These are phyloP conservation scores for maize (Zea mays) DNA, from an alignment of 176 grass and related monocot species.

Conservation along the genomic window DNA sequence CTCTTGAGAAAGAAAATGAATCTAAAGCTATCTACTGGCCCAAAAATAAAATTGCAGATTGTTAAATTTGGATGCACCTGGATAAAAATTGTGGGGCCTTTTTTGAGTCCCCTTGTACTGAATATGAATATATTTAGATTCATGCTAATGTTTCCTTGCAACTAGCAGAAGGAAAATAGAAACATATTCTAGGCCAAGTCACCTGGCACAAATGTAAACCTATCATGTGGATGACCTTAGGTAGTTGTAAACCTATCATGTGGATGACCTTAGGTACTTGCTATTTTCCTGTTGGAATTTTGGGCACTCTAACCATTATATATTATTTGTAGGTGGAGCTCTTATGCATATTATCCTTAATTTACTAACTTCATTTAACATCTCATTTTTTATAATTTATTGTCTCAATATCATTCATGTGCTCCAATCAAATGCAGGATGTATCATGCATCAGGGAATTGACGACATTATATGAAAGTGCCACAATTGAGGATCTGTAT, in stretches of 20 bases:
- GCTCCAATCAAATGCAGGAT: slow-evolving; percentile 50
- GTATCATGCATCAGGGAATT: slow-evolving; percentile 94
- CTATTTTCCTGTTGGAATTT: not conserved
- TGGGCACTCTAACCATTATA: not conserved
- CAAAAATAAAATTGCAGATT: not conserved
- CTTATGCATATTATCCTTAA: slow-evolving; percentile 19
- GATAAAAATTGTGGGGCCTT: not conserved
- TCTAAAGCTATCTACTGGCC: not conserved
- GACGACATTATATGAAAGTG: slow-evolving; percentile 77
- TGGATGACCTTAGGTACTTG: not conserved
- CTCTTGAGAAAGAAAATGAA: not conserved
- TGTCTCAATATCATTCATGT: slow-evolving; percentile 12
- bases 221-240: not conserved
- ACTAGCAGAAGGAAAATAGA: slow-evolving; percentile 17
- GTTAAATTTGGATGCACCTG: not conserved
- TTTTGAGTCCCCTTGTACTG: not conserved
- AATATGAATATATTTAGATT: not conserved
- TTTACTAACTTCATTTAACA: not conserved
- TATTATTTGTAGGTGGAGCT: not conserved
- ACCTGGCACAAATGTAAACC: not conserved
- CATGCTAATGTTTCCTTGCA: not conserved
- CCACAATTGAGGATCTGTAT: slow-evolving; percentile 91
- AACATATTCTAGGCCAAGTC: not conserved
- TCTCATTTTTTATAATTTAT: slow-evolving; percentile 2
- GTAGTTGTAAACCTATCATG: not conserved